Conservation (phyloP, 352 stramenopile genomes). For the Elongisporangium undulatum region DNA sequence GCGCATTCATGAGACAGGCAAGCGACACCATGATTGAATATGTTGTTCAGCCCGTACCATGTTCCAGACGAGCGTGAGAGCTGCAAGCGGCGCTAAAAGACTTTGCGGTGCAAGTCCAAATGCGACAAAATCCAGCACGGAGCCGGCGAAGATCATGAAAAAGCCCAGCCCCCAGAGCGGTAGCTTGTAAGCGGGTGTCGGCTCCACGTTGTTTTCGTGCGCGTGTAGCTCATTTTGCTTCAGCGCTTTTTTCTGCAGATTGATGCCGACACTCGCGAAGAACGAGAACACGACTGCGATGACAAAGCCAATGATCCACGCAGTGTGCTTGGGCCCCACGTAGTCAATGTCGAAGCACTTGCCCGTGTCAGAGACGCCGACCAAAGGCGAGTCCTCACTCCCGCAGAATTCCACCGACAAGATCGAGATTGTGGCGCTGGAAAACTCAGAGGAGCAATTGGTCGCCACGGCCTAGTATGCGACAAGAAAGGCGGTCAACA, state of each 20-base stretch:
- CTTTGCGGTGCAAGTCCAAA: conserved; percentile 89
- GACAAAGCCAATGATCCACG: conserved; percentile 74
- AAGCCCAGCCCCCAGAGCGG: conserved; percentile 86
- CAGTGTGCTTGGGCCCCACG: conserved; percentile 47
- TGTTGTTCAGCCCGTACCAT: conserved; percentile 37
- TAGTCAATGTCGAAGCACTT: conserved; percentile 76
- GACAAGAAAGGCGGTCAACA: background rate
- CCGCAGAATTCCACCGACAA: conserved; percentile 30
- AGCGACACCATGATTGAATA: background rate
- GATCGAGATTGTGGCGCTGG: conserved; percentile 4
- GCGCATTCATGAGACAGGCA: background rate
- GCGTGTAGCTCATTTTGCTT: conserved; percentile 76
- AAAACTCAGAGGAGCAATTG: conserved; percentile 31
- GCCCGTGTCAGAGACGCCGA: conserved; percentile 32
- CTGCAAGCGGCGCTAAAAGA: conserved; percentile 79
- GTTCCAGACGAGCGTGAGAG: conserved; percentile 91
- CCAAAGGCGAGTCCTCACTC: conserved; percentile 5
- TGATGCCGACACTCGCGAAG: conserved; percentile 78
- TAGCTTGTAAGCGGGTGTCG: conserved; percentile 61
- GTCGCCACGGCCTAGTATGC: conserved; percentile 18
- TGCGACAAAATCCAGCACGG: conserved; percentile 88
- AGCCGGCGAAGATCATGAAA: conserved; percentile 72
- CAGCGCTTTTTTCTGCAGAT: conserved; percentile 81
- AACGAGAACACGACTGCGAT: conserved; percentile 85
- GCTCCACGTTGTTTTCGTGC: conserved; percentile 39